Conservation (phyloP, 2,329 filamentous ascomycete genomes). For the Sclerotinia borealis region DNA sequence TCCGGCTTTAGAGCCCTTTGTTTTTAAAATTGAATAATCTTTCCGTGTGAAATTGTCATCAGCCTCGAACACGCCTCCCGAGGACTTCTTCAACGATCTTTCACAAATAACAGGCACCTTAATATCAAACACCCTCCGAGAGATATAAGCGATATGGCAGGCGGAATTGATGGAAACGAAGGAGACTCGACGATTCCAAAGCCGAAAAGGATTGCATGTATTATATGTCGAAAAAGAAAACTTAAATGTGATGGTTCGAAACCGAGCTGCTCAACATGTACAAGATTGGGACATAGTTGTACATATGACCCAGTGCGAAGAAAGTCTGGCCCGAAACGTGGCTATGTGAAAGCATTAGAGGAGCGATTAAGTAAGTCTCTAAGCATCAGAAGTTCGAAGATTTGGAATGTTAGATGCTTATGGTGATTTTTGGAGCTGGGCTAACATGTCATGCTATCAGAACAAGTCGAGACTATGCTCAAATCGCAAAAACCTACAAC, state of each 20-base stretch:
- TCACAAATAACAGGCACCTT: conserved; percentile 35
- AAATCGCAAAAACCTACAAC: conserved; percentile 63
- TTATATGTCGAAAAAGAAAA: conserved; percentile 89
- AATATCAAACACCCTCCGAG: conserved; percentile 28
- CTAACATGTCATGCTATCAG: conserved; percentile 39
- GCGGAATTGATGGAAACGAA: conserved; percentile 39
- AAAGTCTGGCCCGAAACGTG: conserved; percentile 66
- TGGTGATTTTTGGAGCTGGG: background rate
- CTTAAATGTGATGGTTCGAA: conserved; percentile 63
- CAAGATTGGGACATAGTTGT: conserved; percentile 58
- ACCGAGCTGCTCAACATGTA: conserved; percentile 63
- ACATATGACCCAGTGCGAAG: conserved; percentile 64
- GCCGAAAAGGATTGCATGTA: conserved; percentile 90
- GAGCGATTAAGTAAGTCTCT: conserved; percentile 75
- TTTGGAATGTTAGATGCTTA: conserved; percentile 13
- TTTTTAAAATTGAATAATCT: background rate
- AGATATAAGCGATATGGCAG: conserved; percentile 31
- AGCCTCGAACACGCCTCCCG: conserved; percentile 32
- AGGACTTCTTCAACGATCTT: conserved; percentile 53
- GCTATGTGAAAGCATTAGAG: conserved; percentile 69
- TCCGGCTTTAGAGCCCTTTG: background rate
- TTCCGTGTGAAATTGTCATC: conserved; percentile 30
- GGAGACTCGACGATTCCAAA: conserved; percentile 56
- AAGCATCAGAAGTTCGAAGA: background rate
- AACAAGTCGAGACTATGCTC: conserved; percentile 87